These are phyloP conservation scores for Plasmodium inui DNA, from an alignment of 169 alveolate genomes.

Conservation along the genomic window DNA sequence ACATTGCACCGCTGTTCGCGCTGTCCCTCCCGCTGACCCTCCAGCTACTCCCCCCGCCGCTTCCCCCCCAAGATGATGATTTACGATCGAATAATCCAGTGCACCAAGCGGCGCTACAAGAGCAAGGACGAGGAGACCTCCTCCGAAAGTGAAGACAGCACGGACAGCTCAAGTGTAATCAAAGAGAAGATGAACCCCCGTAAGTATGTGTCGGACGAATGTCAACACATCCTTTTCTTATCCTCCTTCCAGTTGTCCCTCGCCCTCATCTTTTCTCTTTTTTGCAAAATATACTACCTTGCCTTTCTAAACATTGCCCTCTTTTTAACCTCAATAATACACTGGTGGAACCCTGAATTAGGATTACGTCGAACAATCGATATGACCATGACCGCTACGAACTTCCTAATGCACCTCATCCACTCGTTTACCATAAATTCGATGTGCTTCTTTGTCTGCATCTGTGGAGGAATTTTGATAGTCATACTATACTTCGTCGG, in stretches of 20 bases:
- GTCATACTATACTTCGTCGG: background rate
- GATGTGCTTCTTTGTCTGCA: slow-evolving; percentile 15
- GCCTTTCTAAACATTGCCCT: background rate
- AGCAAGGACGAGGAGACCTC: background rate
- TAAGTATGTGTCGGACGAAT: slow-evolving; percentile 41
- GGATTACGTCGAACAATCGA: slow-evolving; percentile 22
- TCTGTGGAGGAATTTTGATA: background rate
- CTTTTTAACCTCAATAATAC: slow-evolving; percentile 24
- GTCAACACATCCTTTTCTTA: slow-evolving; percentile 37
- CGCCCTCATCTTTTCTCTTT: slow-evolving; percentile 23
- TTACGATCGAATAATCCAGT: background rate
- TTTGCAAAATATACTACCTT: slow-evolving; percentile 18
- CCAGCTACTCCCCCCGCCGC: background rate
- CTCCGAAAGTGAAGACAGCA: background rate
- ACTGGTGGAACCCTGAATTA: slow-evolving; percentile 54
- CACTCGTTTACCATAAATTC: slow-evolving; percentile 23
- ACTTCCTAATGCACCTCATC: background rate
- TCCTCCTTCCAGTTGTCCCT: slow-evolving; percentile 46
- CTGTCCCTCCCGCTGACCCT: background rate
- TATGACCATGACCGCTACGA: background rate
- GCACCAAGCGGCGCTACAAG: background rate
- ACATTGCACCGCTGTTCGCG: no score
- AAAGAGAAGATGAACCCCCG: background rate
- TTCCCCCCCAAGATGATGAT: background rate
- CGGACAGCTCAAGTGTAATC: background rate